Evolutionary conservation across 345 rosid species (phyloP).

Genomic region (Salix caprea): DNA sequence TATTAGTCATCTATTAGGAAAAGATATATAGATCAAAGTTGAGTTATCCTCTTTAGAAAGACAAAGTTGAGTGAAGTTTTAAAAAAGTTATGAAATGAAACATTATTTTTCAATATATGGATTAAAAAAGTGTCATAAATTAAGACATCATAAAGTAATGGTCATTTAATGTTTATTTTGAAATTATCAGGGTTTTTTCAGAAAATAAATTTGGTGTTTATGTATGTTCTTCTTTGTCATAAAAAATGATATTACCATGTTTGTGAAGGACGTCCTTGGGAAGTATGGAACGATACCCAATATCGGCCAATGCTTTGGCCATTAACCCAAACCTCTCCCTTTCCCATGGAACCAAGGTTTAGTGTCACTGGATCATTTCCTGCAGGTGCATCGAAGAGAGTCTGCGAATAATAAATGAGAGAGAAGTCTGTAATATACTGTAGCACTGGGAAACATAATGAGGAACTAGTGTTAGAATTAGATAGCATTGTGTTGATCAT

Average conservation of each 20-base stretch:
- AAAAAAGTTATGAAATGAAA: too few relatives aligned
- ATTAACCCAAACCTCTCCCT: conserved; percentile 82
- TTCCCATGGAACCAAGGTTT: conserved; percentile 70
- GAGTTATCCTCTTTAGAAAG: neutral
- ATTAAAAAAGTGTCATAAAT: too few relatives aligned
- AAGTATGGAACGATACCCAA: conserved; percentile 59
- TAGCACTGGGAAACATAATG: neutral
- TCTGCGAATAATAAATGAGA: conserved; percentile 33
- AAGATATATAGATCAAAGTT: neutral
- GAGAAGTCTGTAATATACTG: neutral
- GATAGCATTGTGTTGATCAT: neutral
- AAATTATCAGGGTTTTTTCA: neutral
- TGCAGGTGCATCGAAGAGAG: conserved; percentile 53
- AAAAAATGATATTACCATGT: conserved; percentile 36
- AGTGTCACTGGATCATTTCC: conserved; percentile 55
- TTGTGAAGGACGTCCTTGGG: conserved; percentile 59
- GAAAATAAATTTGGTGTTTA: neutral
- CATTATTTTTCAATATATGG: too few relatives aligned
- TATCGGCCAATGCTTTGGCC: conserved; percentile 78
- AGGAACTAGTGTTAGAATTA: neutral
- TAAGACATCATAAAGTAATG: neutral
- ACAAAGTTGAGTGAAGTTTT: neutral
- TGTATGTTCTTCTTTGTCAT: too few relatives aligned
- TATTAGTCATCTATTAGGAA: neutral
- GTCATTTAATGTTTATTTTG: neutral